A percentile compares a stretch with the other conserved stretches of the same genome.
Evolutionary conservation across 78 protist genomes (phyloP).

Genomic region (Planoprotostelium fungivorum): DNA sequence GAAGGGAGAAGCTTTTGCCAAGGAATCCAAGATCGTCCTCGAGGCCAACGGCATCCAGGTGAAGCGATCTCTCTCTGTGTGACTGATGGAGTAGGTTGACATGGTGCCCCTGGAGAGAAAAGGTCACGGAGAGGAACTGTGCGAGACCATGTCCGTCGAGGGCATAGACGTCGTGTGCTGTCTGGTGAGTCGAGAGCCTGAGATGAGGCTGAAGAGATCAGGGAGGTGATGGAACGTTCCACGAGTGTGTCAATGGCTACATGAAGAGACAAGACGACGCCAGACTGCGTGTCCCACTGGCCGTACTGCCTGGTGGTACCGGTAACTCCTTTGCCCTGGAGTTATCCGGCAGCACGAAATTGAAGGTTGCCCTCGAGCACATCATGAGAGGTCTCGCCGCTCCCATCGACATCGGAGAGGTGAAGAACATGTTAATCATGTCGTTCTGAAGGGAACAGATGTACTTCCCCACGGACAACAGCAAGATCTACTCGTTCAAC

Average conservation of each 20-base stretch:
- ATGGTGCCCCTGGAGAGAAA: constrained; percentile 45
- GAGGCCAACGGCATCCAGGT: neutral
- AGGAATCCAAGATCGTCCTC: constrained; percentile 2
- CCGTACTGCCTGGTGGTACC: constrained; percentile 58
- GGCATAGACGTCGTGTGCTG: constrained; percentile 43
- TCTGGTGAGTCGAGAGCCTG: no score
- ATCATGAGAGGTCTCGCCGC: constrained; percentile 52
- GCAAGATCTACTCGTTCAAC: constrained; percentile 36
- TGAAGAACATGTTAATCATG: constrained; percentile 5
- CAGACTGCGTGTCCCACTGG: constrained; percentile 42
- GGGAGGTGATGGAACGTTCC: constrained; percentile 70
- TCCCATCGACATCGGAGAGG: constrained; percentile 58
- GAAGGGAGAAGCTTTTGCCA: constrained; percentile 54
- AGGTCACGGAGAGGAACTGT: constrained; percentile 57
- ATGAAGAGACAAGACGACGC: constrained; percentile 57
- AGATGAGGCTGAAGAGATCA: no score
- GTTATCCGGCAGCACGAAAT: constrained; percentile 31
- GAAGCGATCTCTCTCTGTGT: neutral
- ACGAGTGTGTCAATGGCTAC: constrained; percentile 61
- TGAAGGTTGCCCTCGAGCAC: constrained; percentile 45
- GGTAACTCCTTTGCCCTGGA: constrained; percentile 54
- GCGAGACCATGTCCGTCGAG: constrained; percentile 30
- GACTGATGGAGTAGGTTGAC: neutral
- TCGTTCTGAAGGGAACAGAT: neutral
- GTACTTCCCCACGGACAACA: neutral